Base-by-base conservation (phyloP, 345 rosid species). In the Atalantia buxifolia region DNA sequence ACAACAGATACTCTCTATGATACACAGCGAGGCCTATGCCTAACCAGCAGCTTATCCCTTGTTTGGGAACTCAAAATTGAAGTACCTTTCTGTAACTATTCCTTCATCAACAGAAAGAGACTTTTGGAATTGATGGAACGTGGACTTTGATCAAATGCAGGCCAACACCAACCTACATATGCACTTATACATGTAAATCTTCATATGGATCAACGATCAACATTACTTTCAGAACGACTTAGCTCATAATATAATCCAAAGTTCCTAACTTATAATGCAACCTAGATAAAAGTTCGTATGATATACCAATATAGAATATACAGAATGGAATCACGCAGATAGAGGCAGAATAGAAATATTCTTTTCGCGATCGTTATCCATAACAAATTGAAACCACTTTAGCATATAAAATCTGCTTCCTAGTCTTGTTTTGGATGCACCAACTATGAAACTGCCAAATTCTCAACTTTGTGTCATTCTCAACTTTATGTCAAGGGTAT, bases 11-110 rank as follows among this genome's bases (percentile, higher is more conserved):
- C 19, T 13, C 22, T 69, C 18, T 7, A 27, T 16, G 10, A 28
- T 45, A 48, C 33, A 69, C 8, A 45, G 27, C 4, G 7, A 27
- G 12, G 38, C 72, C 53, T 14, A 6, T 28, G 40, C 31, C 42
- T 53, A 27, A 0, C 36, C 9, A n/a, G 66, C 64, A 56, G 16
- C 7, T 31, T 7, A 30, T 61, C 24, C 70, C 31, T 35, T 30
- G 63, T 28, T 18, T 31, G 50, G 56, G 71, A 55, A 73, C 16
- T 59, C 72, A 66, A 80, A 53, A 50, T 9, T 61, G 56, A 69
- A 66, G 71, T 30, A 25, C 50, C 79, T 80, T 63, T 64, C 60
- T n/a, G 36, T 18, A 19, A 12, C 9, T 24, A 42, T 81, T 9
- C 9, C 65, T 33, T 16, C 19, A 35, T 31, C 5, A 24, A 56